These are phyloP conservation scores for Orbilia blumenaviensis DNA, from an alignment of 2,329 filamentous ascomycete species.

Conservation along the genomic window DNA sequence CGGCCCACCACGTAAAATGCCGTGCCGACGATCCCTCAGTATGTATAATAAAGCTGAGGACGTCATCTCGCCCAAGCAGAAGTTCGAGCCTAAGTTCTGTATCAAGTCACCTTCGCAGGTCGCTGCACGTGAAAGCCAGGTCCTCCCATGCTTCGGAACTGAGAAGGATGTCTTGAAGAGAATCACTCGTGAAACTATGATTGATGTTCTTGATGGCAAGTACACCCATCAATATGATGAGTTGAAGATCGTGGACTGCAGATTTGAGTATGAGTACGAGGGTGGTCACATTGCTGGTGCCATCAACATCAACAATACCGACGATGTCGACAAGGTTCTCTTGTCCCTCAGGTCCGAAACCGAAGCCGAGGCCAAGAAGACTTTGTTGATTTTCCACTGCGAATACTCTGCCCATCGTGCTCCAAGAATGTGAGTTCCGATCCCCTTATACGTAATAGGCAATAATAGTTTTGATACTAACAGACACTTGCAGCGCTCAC, in stretches of 20 bases:
- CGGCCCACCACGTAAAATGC: slow-evolving; percentile 79
- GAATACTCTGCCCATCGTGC: slow-evolving; percentile 98
- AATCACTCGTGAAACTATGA: slow-evolving; percentile 81
- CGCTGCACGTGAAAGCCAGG: slow-evolving; percentile 69
- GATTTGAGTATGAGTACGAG: slow-evolving; percentile 98
- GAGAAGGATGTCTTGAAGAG: slow-evolving; percentile 88
- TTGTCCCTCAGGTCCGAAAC: slow-evolving; percentile 59
- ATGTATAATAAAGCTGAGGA: slow-evolving; percentile 97
- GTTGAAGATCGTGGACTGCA: slow-evolving; percentile 90
- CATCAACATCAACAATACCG: slow-evolving; percentile 97
- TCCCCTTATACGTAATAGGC: background rate
- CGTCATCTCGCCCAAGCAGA: slow-evolving; percentile 80
- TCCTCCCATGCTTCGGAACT: slow-evolving; percentile 83
- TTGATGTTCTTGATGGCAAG: slow-evolving; percentile 86
- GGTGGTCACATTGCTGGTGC: slow-evolving; percentile 94
- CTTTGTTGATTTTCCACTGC: slow-evolving; percentile 92
- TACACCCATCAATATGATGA: slow-evolving; percentile 79
- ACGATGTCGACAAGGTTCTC: slow-evolving; percentile 84
- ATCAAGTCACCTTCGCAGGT: slow-evolving; percentile 54
- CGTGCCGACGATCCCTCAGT: slow-evolving; percentile 80
- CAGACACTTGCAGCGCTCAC: slow-evolving; percentile 70
- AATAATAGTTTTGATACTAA: background rate
- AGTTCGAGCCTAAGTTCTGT: slow-evolving; percentile 64
- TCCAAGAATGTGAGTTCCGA: slow-evolving; percentile 76
- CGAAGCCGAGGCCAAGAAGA: slow-evolving; percentile 71